Base-by-base conservation (phyloP, 116 monocot genomes). In the Posidonia oceanica region DNA sequence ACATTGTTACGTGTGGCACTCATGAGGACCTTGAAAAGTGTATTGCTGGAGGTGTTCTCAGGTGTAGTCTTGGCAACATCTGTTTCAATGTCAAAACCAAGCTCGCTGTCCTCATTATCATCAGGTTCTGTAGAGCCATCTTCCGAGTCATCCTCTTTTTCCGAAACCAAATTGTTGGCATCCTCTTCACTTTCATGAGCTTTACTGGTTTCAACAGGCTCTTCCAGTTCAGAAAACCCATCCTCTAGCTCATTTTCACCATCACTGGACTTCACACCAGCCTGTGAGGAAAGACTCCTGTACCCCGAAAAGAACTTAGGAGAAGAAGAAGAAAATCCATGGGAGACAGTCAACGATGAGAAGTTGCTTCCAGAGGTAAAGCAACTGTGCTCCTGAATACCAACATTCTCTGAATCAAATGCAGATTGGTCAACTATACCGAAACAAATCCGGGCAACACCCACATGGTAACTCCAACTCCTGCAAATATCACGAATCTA, bases 221-320 rank as follows among this genome's bases (percentile, higher is more conserved):
- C 52, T 29, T 87, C 87, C 20, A 91, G 61, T 29, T 88, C 86
- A 78, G 84, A 93, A 77, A 93, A 86, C 3, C 84, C 85, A 53
- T 92, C 85, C 62, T 83, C 79, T 16, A 72, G n/a, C 20, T 83
- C 81, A 79, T 77, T 73, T 15, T 76, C 85, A 37, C 68, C 63
- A 55, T 79, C 61, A 62, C 77, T 74, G 17, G 80, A 79, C 22
- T 71, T 82, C 4, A 52, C 67, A 62, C 81, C 75, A 72, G 82
- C 80, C 57, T 82, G 75, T 59, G 84, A 84, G 53, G 88, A 93
- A 54, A 88, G 74, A 58, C 22, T 75, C 60, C 75, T 63, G 57
- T 63, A 69, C 38, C 80, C 67, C 6, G 76, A 4, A 41, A 72
- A 75, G 5, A 60, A 59, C 3, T 11, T 67, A 5, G 36, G 12